These are phyloP conservation scores for Monosporascus sp. DNA, from an alignment of 2,329 filamentous ascomycete species.

Conservation along the genomic window DNA sequence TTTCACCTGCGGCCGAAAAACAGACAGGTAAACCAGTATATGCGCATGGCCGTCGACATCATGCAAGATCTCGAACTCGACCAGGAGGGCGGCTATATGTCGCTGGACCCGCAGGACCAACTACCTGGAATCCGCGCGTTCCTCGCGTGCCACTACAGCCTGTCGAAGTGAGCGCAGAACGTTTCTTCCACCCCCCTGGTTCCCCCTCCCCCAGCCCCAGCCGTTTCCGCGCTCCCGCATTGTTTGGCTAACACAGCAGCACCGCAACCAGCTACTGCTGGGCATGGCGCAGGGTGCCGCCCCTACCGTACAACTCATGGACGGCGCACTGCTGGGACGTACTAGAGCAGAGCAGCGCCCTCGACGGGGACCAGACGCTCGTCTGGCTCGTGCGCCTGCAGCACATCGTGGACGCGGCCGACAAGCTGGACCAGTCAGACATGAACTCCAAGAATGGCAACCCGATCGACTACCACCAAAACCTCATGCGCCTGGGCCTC, in stretches of 20 bases:
- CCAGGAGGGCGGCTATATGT: constrained; percentile 27
- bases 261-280: constrained; percentile 28
- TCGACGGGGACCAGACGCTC: constrained; percentile 37
- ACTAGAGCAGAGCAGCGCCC: constrained; percentile 32
- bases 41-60: constrained; percentile 47
- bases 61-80: constrained; percentile 45
- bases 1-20: constrained; percentile 49
- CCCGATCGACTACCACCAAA: constrained; percentile 35
- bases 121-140: constrained; percentile 37
- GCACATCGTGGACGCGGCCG: constrained; percentile 34
- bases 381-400: constrained; percentile 38
- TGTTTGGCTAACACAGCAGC: constrained; percentile 7
- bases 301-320: constrained; percentile 36
- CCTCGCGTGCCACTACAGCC: constrained; percentile 38
- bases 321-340: constrained; percentile 39
- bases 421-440: constrained; percentile 23
- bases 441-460: constrained; percentile 11
- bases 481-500: constrained; percentile 42
- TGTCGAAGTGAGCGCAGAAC: constrained; percentile 31
- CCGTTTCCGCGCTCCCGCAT: neutral
- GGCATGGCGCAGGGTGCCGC: constrained; percentile 31
- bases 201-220: neutral
- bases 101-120: constrained; percentile 8
- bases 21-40: constrained; percentile 44
- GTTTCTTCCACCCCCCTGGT: neutral